phyloP scores from a whole-genome alignment of 805 yeast species.

The Zygoascus flipseniorum region DNA sequence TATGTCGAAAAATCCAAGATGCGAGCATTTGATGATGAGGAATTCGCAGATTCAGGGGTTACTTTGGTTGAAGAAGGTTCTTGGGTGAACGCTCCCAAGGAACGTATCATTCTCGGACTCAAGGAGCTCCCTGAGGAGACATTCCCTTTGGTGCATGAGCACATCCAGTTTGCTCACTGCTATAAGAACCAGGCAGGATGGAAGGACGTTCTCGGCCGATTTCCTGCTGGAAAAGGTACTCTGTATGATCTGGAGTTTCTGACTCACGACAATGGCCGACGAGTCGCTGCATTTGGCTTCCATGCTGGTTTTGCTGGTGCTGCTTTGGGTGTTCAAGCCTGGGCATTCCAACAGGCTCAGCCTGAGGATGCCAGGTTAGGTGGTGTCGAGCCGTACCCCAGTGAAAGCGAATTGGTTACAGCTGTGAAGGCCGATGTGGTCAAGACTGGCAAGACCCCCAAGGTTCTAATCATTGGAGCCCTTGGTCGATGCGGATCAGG shows the following conservation, averaged over 20 bases:
- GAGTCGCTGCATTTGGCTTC: slow-evolving; percentile 99
- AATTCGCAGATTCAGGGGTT: slow-evolving; percentile 74
- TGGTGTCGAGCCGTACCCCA: slow-evolving; percentile 73
- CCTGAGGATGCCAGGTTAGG: slow-evolving; percentile 53
- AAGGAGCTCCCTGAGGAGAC: slow-evolving; percentile 90
- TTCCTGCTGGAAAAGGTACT: slow-evolving; percentile 84
- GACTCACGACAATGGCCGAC: slow-evolving; percentile 89
- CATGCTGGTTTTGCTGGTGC: slow-evolving; percentile 99
- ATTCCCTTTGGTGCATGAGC: slow-evolving; percentile 92
- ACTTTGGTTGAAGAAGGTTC: slow-evolving; percentile 86
- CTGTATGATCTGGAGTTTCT: slow-evolving; percentile 91
- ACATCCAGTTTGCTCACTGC: slow-evolving; percentile 98
- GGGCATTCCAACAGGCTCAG: slow-evolving; percentile 85
- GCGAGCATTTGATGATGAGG: slow-evolving; percentile 68
- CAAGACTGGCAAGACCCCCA: slow-evolving; percentile 59
- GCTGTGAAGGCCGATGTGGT: slow-evolving; percentile 42
- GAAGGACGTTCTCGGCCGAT: slow-evolving; percentile 82
- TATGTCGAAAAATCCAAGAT: slow-evolving; percentile 83
- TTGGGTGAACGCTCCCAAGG: slow-evolving; percentile 86
- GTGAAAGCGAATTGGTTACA: slow-evolving; percentile 64
- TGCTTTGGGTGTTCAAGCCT: slow-evolving; percentile 87
- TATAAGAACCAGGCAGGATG: slow-evolving; percentile 97
- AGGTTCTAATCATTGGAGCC: slow-evolving; percentile 87
- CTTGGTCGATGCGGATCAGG: slow-evolving; percentile 98
- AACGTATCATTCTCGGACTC: slow-evolving; percentile 84